These are phyloP conservation scores for Anethum foeniculum DNA, from an alignment of 140 eudicot genomes.

Conservation along the genomic window DNA sequence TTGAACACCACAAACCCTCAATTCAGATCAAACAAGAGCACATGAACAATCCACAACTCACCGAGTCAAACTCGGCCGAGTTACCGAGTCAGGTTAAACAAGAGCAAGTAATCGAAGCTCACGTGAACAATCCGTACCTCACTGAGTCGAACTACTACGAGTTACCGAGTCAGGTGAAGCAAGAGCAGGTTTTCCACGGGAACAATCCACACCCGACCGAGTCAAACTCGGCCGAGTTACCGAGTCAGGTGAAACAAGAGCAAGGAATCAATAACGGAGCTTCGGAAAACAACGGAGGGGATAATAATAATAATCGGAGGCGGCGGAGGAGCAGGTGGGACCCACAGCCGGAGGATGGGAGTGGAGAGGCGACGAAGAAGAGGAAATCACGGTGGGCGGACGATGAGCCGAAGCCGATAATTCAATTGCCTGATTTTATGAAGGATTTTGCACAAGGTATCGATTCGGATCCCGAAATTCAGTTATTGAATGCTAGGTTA, in stretches of 20 bases:
- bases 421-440: constrained; percentile 90
- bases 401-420: constrained; percentile 68
- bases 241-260: background rate
- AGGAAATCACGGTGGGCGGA: constrained; percentile 89
- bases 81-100: background rate
- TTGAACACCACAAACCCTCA: background rate
- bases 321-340: constrained; percentile 80
- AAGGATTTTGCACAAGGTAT: constrained; percentile 79
- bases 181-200: background rate
- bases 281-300: background rate
- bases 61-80: background rate
- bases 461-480: constrained; percentile 82
- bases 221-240: background rate
- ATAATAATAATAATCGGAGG: constrained; percentile 21
- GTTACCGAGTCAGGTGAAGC: background rate
- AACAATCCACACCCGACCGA: background rate
- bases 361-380: constrained; percentile 38
- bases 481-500: constrained; percentile 61
- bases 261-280: background rate
- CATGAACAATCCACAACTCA: background rate
- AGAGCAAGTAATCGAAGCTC: background rate
- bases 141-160: background rate
- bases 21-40: background rate
- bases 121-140: background rate
- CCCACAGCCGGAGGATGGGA: constrained; percentile 36